Evolutionary conservation across 495 filamentous ascomycete genomes (phyloP).

Genomic region (Hypoxylon fuscum): DNA sequence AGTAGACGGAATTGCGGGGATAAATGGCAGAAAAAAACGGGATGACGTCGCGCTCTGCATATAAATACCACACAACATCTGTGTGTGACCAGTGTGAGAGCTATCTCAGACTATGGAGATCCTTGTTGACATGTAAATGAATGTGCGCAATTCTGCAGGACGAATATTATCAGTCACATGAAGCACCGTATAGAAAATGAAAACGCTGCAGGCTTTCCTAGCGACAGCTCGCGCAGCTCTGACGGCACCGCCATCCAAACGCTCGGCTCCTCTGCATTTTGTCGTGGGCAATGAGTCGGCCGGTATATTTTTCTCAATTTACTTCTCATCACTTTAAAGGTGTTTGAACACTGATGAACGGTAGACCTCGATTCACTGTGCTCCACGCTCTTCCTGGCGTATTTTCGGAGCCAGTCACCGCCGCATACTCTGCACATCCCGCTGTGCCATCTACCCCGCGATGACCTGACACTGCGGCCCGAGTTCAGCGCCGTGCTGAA

Average conservation of each 20-base stretch:
- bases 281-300: slow-evolving; percentile 80
- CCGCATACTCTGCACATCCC: slow-evolving; percentile 74
- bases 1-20: too few species aligned
- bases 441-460: slow-evolving; percentile 75
- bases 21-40: too few species aligned
- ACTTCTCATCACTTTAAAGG: not conserved
- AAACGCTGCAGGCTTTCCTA: slow-evolving; percentile 49
- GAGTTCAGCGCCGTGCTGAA: slow-evolving; percentile 72
- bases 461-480: slow-evolving; percentile 77
- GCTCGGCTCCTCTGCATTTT: slow-evolving; percentile 61
- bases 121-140: too few species aligned
- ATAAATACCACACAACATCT: too few species aligned
- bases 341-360: slow-evolving; percentile 21
- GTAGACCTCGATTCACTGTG: slow-evolving; percentile 92
- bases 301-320: slow-evolving; percentile 50
- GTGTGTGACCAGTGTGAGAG: too few species aligned
- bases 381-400: slow-evolving; percentile 84
- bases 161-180: too few species aligned
- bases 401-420: slow-evolving; percentile 69
- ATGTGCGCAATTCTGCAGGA: too few species aligned
- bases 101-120: too few species aligned
- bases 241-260: slow-evolving; percentile 44
- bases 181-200: too few species aligned
- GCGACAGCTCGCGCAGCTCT: slow-evolving; percentile 52
- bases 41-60: too few species aligned